Conservation (phyloP, 176 grass and related monocot species). For the Sorghum bicolor region Sorghum_bicolor_NCBIv3 NC_012873.2:68023001-68023500, state of each 20-base stretch:
- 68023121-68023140: conserved; percentile 74
- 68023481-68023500: conserved; percentile 67
- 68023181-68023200: conserved; percentile 49
- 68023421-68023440: conserved; percentile 86
- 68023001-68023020: conserved; percentile 41
- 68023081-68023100: conserved; percentile 83
- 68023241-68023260: conserved; percentile 24
- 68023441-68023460: conserved; percentile 84
- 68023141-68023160: conserved; percentile 78
- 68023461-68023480: conserved; percentile 83
- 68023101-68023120: conserved; percentile 95
- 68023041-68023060: conserved; percentile 37
- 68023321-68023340: conserved; percentile 49
- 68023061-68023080: conserved; percentile 65
- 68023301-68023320: conserved; percentile 29
- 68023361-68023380: conserved; percentile 59
- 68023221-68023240: conserved; percentile 49
- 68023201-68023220: conserved; percentile 35
- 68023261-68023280: conserved; percentile 52
- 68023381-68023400: conserved; percentile 51
- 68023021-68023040: conserved; percentile 51
- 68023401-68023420: conserved; percentile 44
- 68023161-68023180: conserved; percentile 63
- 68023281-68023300: conserved; percentile 30
- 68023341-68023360: conserved; percentile 86